Evolutionary conservation across 2,329 filamentous ascomycete species (phyloP).

Genomic region (Anisogramma anomala): DNA sequence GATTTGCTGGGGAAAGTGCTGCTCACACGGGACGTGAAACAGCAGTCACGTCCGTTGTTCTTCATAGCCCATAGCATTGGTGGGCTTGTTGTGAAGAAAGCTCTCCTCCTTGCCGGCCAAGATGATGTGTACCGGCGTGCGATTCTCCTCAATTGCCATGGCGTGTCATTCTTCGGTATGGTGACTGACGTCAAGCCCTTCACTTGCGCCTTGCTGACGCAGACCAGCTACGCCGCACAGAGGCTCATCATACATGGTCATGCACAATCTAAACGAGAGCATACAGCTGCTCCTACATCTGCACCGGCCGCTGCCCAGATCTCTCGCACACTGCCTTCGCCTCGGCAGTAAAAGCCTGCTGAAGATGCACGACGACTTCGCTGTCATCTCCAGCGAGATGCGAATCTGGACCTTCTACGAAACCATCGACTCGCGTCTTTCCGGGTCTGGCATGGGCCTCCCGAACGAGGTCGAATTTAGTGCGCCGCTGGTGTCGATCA

Average conservation of each 20-base stretch:
- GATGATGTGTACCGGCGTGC: conserved; percentile 25
- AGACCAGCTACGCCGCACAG: conserved; percentile 45
- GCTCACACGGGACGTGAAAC: conserved; percentile 21
- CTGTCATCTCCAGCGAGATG: conserved; percentile 44
- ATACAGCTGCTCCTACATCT: conserved; percentile 42
- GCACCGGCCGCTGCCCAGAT: conserved; percentile 36
- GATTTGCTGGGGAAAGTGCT: conserved; percentile 34
- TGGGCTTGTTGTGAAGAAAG: conserved; percentile 47
- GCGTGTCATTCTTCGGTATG: conserved; percentile 48
- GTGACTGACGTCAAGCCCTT: background rate
- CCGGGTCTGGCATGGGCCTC: conserved; percentile 27
- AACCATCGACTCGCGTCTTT: conserved; percentile 47
- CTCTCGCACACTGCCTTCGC: conserved; percentile 38
- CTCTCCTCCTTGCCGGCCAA: conserved; percentile 36
- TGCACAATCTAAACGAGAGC: conserved; percentile 41
- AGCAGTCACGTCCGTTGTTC: conserved; percentile 38
- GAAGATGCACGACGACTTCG: conserved; percentile 42
- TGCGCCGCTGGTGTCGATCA: conserved; percentile 47
- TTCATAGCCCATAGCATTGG: conserved; percentile 52
- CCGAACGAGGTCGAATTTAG: conserved; percentile 42
- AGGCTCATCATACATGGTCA: conserved; percentile 51
- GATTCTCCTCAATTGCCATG: conserved; percentile 46
- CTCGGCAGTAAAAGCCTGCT: conserved; percentile 38
- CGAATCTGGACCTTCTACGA: conserved; percentile 54
- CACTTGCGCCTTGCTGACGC: conserved; percentile 7